Conservation (phyloP, 2,329 filamentous ascomycete species). For the Fusarium brevicatenulatum region DNA sequence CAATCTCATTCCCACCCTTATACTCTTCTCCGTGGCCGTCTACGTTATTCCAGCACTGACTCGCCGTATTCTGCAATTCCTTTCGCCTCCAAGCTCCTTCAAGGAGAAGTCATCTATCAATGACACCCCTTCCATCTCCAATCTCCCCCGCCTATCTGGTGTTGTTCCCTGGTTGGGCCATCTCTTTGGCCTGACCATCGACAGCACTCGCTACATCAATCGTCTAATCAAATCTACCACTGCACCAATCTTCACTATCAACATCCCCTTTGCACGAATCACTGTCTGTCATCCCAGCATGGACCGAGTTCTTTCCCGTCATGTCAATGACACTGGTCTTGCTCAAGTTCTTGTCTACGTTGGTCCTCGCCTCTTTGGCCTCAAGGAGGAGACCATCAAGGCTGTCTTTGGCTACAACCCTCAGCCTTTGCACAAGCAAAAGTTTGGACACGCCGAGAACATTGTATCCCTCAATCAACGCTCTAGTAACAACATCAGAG, state of each 20-base stretch:
- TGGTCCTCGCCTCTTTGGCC: slow-evolving; percentile 43
- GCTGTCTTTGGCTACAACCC: slow-evolving; percentile 43
- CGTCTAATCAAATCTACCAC: slow-evolving; percentile 37
- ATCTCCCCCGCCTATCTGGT: slow-evolving; percentile 35
- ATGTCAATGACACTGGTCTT: slow-evolving; percentile 45
- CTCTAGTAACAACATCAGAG: slow-evolving; percentile 35
- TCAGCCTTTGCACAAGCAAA: slow-evolving; percentile 42
- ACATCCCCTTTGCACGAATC: slow-evolving; percentile 44
- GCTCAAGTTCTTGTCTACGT: slow-evolving; percentile 46
- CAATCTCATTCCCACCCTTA: slow-evolving; percentile 21
- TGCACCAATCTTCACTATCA: slow-evolving; percentile 45
- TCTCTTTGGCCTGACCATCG: slow-evolving; percentile 37
- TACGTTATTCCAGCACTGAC: slow-evolving; percentile 19
- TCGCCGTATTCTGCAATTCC: not conserved
- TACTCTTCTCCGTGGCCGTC: not conserved
- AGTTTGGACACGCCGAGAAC: slow-evolving; percentile 42
- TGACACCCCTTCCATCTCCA: slow-evolving; percentile 28
- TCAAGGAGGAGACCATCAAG: slow-evolving; percentile 37
- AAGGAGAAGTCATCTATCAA: slow-evolving; percentile 7
- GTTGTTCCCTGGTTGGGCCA: slow-evolving; percentile 43
- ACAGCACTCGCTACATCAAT: slow-evolving; percentile 44
- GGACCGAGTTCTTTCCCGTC: slow-evolving; percentile 43
- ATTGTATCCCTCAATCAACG: slow-evolving; percentile 36
- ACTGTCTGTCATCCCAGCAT: slow-evolving; percentile 44
- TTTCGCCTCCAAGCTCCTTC: slow-evolving; percentile 4